Evolutionary conservation across 306 rosid genomes (phyloP), one percentile per base, ranked within the genome.

Genomic region (Biancaea sappan): DNA sequence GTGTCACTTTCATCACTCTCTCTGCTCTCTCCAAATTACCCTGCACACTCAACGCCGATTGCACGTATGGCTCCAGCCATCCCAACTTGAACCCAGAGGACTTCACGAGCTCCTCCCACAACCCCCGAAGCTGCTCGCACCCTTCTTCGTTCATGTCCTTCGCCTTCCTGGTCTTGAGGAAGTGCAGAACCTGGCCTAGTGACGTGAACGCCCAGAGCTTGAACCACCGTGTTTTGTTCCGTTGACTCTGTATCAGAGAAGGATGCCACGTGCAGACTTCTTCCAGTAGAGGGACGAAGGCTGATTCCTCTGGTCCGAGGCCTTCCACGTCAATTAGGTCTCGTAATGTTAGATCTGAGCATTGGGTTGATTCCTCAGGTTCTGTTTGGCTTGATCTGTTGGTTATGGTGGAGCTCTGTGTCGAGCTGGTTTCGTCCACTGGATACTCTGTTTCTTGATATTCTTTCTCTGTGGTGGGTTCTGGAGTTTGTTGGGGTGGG

Each of bases 201-300:
- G 77, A 69, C 29, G 73, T 61, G 57, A 80, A 80, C 25, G 80
- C 80, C 84, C 84, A 80, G 12, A 32, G 5, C 26, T 62, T 80
- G 41, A 75, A 80, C 69, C 69, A 1, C 0, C 44, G 47, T n/a
- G 68, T 24, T 69, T 73, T 69, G 26, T 80, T 65, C 38, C n/a
- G 43, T 71, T 75, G 81, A 47, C 74, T 69, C 1, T 32, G 15
- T 44, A 81, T 54, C 2, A 81, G 40, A 3, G 67, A 66, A 70
- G 84, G 80, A 16, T 80, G 84, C 77, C 80, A 80, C 21, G 34
- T 31, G 72, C 84, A 80, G 6, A 72, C 80, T 32, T 80, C 80
- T 29, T 80, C 84, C 62, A 80, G 44, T 0, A 80, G 56, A 7
- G 84, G 84, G 47, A 70, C 62, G 19, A 69, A 80, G 62, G 25